Evolutionary conservation across 164 flowering plant genomes (phyloP).

Genomic region (Macadamia integrifolia): DNA sequence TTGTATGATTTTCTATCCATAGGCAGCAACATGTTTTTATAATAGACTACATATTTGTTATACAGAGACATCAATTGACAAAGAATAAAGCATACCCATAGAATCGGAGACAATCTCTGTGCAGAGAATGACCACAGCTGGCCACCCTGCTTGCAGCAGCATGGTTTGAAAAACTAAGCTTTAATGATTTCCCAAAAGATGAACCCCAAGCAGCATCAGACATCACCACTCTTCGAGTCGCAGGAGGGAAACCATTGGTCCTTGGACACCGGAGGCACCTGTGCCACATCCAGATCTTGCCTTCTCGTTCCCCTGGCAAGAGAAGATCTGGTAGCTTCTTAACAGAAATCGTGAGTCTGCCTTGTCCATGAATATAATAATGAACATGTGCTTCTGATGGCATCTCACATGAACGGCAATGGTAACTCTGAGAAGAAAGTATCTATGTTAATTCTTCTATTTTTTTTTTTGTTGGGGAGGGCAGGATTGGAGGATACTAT

Average conservation of each 20-base stretch:
- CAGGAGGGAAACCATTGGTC: conserved; percentile 78
- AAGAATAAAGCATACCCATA: conserved; percentile 60
- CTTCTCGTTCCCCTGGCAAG: conserved; percentile 83
- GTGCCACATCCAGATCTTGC: conserved; percentile 99
- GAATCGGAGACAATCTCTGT: conserved; percentile 96
- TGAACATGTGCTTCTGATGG: conserved; percentile 98
- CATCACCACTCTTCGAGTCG: conserved; percentile 87
- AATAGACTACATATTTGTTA: neutral
- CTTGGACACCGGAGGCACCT: conserved; percentile 88
- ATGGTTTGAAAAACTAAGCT: conserved; percentile 98
- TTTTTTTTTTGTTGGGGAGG: no score
- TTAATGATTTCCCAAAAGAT: conserved; percentile 98
- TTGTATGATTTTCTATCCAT: no score
- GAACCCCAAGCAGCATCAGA: conserved; percentile 99
- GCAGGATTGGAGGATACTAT: neutral
- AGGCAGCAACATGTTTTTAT: neutral
- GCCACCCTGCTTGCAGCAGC: conserved; percentile 99
- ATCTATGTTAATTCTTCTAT: no score
- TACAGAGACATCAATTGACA: neutral
- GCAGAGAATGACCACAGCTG: conserved; percentile 96
- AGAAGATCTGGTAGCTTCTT: conserved; percentile 59
- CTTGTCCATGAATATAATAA: conserved; percentile 93
- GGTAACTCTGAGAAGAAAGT: conserved; percentile 44
- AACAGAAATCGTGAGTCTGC: conserved; percentile 93
- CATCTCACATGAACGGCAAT: conserved; percentile 83